Evolutionary conservation across 129 eudicot genomes (phyloP).

Genomic region (Erigeron canadensis): DNA sequence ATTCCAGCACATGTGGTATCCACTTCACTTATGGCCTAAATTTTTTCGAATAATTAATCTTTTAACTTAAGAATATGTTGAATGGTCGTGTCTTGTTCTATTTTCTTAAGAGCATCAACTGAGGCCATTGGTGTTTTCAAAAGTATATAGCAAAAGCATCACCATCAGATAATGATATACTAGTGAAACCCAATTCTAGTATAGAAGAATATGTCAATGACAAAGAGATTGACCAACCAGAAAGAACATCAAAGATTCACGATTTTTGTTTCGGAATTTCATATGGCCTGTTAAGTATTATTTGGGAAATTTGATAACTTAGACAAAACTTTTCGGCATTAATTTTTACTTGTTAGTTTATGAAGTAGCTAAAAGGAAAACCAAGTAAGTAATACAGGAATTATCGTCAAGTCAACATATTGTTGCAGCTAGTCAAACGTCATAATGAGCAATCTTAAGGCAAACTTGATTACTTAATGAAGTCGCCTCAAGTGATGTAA

Average conservation of each 20-base stretch:
- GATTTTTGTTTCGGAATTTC: conserved; percentile 95
- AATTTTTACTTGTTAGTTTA: conserved; percentile 38
- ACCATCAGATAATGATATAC: no score
- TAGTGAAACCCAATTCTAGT: conserved; percentile 29
- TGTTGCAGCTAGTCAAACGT: no score
- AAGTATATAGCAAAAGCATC: no score
- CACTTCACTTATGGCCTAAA: neutral
- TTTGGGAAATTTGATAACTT: no score
- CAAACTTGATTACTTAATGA: no score
- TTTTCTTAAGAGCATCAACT: neutral
- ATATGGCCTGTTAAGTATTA: conserved; percentile 43
- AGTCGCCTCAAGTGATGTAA: no score
- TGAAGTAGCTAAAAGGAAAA: no score
- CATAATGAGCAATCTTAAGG: no score
- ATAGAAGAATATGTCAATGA: conserved; percentile 37
- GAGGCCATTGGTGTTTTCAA: no score
- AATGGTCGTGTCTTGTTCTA: neutral
- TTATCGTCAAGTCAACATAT: no score
- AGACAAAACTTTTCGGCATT: no score
- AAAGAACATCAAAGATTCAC: conserved; percentile 75
- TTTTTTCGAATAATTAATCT: neutral
- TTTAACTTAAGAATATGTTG: neutral
- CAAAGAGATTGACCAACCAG: conserved; percentile 32
- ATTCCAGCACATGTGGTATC: conserved; percentile 50
- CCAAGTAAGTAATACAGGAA: no score